These are phyloP conservation scores for Heterobasidion parviporum DNA, from an alignment of 1,284 basidiomycete genomes.

Conservation along the genomic window DNA sequence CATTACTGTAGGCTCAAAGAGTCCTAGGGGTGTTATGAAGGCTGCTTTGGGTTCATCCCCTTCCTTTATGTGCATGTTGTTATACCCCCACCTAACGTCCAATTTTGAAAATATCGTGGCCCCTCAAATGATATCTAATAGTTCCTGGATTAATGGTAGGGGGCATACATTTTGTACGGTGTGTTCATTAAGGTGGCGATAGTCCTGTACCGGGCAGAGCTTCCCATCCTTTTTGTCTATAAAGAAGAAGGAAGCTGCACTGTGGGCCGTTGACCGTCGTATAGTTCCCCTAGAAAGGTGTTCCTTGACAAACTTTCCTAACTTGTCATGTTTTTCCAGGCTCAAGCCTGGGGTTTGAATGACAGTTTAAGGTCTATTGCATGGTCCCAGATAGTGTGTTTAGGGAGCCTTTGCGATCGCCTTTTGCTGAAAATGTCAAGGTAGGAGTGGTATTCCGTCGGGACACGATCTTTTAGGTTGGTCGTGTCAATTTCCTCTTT, in stretches of 20 bases:
- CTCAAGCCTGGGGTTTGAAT: not conserved
- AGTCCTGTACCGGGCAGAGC: constrained; percentile 5
- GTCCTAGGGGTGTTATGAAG: not conserved
- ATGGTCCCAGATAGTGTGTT: not conserved
- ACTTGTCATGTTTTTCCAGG: too few species aligned
- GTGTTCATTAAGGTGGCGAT: constrained; percentile 9
- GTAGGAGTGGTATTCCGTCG: too few species aligned
- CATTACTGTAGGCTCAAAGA: not conserved
- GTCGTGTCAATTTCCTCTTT: too few species aligned
- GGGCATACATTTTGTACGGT: constrained; percentile 4
- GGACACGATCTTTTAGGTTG: too few species aligned
- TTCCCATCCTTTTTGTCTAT: not conserved
- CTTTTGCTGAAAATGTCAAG: too few species aligned
- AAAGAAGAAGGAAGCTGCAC: not conserved
- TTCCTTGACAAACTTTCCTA: not conserved
- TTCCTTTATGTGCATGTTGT: not conserved
- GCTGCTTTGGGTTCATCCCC: not conserved
- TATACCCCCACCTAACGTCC: not conserved
- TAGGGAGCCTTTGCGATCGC: not conserved
- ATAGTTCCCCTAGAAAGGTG: not conserved
- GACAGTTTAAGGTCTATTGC: not conserved
- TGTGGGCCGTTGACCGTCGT: too few species aligned
- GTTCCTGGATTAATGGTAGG: constrained; percentile 1
- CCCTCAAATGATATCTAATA: constrained; percentile 1
- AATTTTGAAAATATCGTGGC: not conserved